Percentiles rank a stretch among this genome's conserved stretches.
Conservation (phyloP, 768 basidiomycete species). For the Sutorius australiensis region DNA sequence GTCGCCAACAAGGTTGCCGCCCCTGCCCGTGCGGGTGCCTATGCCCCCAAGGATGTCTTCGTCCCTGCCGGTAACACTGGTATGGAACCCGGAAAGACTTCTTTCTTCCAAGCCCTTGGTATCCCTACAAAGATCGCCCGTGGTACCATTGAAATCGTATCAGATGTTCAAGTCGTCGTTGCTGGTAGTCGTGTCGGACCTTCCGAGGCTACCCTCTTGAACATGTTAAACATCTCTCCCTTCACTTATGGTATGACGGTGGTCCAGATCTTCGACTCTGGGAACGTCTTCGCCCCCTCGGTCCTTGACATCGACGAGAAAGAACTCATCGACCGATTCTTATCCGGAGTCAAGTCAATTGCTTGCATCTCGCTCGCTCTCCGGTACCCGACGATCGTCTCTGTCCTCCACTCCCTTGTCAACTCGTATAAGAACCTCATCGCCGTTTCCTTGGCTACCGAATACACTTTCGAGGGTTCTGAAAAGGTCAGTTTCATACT, state of each 20-base stretch:
- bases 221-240: constrained; percentile 99
- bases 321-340: constrained; percentile 88
- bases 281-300: constrained; percentile 83
- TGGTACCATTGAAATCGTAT: constrained; percentile 99
- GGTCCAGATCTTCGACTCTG: constrained; percentile 92
- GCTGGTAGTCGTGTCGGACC: constrained; percentile 92
- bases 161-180: constrained; percentile 91
- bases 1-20: constrained; percentile 97
- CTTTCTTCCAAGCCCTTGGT: constrained; percentile 99
- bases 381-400: constrained; percentile 94
- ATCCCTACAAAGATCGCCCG: constrained; percentile 99
- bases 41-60: constrained; percentile 86
- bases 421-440: constrained; percentile 99
- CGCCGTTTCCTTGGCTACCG: constrained; percentile 83
- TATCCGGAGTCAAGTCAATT: constrained; percentile 91
- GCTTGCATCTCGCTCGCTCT: constrained; percentile 94
- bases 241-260: constrained; percentile 99
- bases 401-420: constrained; percentile 91
- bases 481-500: constrained; percentile 66
- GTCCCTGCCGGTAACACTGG: constrained; percentile 97
- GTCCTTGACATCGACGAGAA: constrained; percentile 93
- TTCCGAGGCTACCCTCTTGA: constrained; percentile 96
- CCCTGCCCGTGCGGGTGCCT: constrained; percentile 96
- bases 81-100: constrained; percentile 99
- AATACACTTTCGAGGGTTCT: constrained; percentile 90